Evolutionary conservation across 1,284 basidiomycete species (phyloP), one percentile per base, ranked within the genome.

Genomic region (Trametes hirsuta): DNA sequence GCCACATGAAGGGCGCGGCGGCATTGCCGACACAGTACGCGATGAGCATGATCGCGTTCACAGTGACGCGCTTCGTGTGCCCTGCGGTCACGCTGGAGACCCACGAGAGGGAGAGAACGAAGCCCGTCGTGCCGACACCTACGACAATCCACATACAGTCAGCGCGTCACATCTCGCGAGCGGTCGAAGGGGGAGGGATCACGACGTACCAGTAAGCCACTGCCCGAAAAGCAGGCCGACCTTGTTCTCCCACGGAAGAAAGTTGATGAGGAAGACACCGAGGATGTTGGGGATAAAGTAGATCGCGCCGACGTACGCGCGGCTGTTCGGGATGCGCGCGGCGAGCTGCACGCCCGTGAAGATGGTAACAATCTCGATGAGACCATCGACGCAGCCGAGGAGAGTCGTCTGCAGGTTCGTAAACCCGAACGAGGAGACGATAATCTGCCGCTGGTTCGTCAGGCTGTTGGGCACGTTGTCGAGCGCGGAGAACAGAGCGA

Each of bases 1-100:
- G 79, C 88, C 88, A 91, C 86, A 90, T 90, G 65, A 89, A 86
- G 0, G 90, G 88, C 4, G 85, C 86, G 8, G 83, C 81, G 12
- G 87, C 74, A 61, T 90, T 90, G 12, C 88, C 88, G 42, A 90
- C 73, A 65, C 87, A 89, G 66, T 90, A 89, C 0, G 85, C 84
- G 53, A 81, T 82, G n/a, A 90, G 80, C 77, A 88, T 81, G 67
- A 91, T 84, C 0, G 88, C 84, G 70, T 91, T 90, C 3, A 82
- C 82, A 1, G 88, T 90, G 37, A 69, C 75, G 58, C 84, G 80
- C 75, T 91, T 91, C 12, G 90, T 92, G 70, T 91, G 89, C 0
- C 90, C 90, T 1, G 88, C 82, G 0, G 87, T 91, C n/a, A 88
- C 81, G 30, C 72, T 80, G 1, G 82, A 84, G 24, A 90, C 66